Percentiles rank a stretch among this genome's conserved stretches.
These are phyloP conservation scores for Echites panduratus DNA, from an alignment of 257 asterid genomes.

Conservation along the genomic window DNA sequence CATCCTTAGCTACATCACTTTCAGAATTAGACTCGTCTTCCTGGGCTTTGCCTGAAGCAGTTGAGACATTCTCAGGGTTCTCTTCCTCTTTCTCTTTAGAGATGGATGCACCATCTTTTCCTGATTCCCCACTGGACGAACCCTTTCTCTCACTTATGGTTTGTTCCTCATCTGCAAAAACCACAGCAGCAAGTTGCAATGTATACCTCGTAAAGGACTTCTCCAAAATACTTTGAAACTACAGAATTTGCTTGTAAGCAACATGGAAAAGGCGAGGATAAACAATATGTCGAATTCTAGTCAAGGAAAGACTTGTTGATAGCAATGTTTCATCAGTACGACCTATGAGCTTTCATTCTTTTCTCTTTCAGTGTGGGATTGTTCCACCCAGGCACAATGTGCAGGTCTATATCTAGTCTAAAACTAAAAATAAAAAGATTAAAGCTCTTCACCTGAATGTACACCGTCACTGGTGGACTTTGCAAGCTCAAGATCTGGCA, in stretches of 20 bases:
- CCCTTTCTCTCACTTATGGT: conserved; percentile 26
- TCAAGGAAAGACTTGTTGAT: background rate
- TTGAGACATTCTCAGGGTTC: conserved; percentile 36
- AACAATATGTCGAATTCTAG: background rate
- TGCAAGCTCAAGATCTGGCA: conserved; percentile 30
- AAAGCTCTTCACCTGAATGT: conserved; percentile 48
- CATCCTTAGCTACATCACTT: conserved; percentile 41
- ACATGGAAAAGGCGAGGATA: background rate
- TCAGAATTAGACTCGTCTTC: conserved; percentile 45
- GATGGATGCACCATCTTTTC: conserved; percentile 26
- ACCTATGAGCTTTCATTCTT: background rate
- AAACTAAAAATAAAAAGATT: background rate
- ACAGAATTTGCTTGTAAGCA: background rate
- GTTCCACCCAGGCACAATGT: background rate
- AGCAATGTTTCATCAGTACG: background rate
- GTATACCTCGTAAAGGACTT: background rate
- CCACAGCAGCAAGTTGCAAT: background rate
- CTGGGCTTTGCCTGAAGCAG: conserved; percentile 42
- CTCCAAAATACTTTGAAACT: background rate
- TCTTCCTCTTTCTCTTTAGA: conserved; percentile 32
- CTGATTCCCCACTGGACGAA: conserved; percentile 35
- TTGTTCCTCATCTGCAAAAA: conserved; percentile 21
- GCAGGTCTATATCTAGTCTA: conserved; percentile 6
- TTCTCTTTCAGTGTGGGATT: no score
- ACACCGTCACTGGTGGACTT: conserved; percentile 30